Percentiles rank a stretch among this genome's conserved stretches.
phyloP scores from a whole-genome alignment of 805 yeast genomes.

The Starmera amethionina region DNA sequence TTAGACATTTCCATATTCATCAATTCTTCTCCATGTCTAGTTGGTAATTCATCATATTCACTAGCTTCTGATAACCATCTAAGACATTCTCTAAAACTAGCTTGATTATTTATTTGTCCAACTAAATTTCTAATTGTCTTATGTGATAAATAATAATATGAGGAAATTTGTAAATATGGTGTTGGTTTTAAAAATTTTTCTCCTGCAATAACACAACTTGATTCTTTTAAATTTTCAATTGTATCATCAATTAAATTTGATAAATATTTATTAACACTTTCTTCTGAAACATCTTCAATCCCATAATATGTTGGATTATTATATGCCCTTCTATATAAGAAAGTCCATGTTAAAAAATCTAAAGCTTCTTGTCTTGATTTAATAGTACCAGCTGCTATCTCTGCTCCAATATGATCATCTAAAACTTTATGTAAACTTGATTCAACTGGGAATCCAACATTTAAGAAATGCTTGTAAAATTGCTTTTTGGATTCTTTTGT shows the following conservation, averaged over 20 bases:
- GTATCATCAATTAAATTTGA: conserved; percentile 60
- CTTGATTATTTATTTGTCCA: conserved; percentile 33
- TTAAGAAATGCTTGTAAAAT: conserved; percentile 75
- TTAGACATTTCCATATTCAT: conserved; percentile 77
- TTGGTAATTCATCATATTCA: conserved; percentile 83
- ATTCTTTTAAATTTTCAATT: conserved; percentile 54
- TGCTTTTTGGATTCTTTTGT: conserved; percentile 75
- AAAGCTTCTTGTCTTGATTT: conserved; percentile 90
- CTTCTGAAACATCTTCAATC: conserved; percentile 62
- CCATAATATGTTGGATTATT: conserved; percentile 91
- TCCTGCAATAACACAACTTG: conserved; percentile 56
- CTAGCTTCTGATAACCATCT: conserved; percentile 86
- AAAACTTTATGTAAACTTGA: conserved; percentile 68
- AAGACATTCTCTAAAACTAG: conserved; percentile 58
- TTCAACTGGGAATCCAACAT: conserved; percentile 96
- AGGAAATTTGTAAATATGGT: conserved; percentile 73
- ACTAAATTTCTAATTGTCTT: conserved; percentile 70
- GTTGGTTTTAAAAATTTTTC: conserved; percentile 48
- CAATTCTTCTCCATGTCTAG: conserved; percentile 48
- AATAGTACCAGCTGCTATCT: conserved; percentile 89
- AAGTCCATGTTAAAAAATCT: conserved; percentile 94
- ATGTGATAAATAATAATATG: conserved; percentile 90
- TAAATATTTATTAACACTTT: conserved; percentile 74
- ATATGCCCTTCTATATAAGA: conserved; percentile 84
- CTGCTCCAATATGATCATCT: conserved; percentile 92